Evolutionary conservation across 345 rosid genomes (phyloP).

Genomic region (Euphorbia lathyris): DNA sequence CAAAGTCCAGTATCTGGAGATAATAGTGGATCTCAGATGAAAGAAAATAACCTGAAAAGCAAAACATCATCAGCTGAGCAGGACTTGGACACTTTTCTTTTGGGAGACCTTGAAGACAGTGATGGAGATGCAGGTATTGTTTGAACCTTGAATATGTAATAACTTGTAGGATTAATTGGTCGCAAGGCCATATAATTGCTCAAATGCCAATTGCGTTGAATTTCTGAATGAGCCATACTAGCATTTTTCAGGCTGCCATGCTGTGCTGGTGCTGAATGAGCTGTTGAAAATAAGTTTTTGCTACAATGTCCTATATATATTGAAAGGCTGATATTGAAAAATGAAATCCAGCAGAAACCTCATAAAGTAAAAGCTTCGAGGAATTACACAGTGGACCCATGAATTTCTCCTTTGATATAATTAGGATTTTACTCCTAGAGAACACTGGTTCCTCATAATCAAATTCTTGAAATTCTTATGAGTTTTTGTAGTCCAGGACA

Average conservation of each 20-base stretch:
- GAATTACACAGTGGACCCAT: neutral
- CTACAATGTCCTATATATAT: neutral
- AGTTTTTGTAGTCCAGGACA: neutral
- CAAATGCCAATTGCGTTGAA: neutral
- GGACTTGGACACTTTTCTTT: conserved; percentile 80
- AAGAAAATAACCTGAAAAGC: conserved; percentile 42
- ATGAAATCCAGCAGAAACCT: neutral
- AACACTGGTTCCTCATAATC: neutral
- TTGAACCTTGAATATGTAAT: neutral
- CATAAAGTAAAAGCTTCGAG: neutral
- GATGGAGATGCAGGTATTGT: conserved; percentile 70
- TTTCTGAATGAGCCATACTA: conserved; percentile 1
- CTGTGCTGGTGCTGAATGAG: neutral
- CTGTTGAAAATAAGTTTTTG: neutral
- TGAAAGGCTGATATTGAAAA: conserved; percentile 4
- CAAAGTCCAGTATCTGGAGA: conserved; percentile 41
- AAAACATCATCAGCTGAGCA: conserved; percentile 64
- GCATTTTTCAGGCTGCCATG: neutral
- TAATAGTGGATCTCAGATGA: conserved; percentile 25
- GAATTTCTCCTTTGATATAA: neutral
- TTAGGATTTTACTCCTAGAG: neutral
- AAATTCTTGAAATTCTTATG: neutral
- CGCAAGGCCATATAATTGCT: neutral
- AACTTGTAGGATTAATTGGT: neutral
- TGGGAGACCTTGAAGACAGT: conserved; percentile 88